Percentiles rank a stretch among this genome's conserved stretches.
Evolutionary conservation across 768 basidiomycete genomes (phyloP).

Genomic region (Tricholoma sp.): DNA sequence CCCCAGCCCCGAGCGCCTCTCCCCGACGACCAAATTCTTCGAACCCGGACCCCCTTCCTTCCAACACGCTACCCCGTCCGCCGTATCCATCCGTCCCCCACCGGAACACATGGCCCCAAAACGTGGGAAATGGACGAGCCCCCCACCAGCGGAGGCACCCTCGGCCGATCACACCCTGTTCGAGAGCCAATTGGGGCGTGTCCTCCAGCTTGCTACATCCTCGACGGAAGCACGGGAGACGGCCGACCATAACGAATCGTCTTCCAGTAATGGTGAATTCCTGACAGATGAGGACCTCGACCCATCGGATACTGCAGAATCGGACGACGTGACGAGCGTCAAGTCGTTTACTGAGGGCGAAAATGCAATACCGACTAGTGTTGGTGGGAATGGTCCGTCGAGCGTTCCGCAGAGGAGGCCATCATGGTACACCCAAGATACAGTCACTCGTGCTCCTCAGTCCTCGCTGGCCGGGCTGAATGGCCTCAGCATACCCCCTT

Average conservation of each 20-base stretch:
- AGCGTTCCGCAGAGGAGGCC: conserved; percentile 31
- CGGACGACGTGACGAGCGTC: conserved; percentile 68
- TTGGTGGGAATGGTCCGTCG: conserved; percentile 10
- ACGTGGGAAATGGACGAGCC: conserved; percentile 80
- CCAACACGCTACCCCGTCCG: conserved; percentile 22
- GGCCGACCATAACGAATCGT: conserved; percentile 40
- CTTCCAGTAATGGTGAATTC: conserved; percentile 60
- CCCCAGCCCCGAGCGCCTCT: conserved; percentile 40
- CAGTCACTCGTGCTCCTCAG: conserved; percentile 19
- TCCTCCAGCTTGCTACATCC: conserved; percentile 65
- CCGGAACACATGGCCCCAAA: conserved; percentile 81
- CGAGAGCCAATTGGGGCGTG: conserved; percentile 60
- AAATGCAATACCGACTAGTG: conserved; percentile 7
- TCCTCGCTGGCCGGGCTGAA: conserved; percentile 8
- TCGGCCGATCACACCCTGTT: conserved; percentile 61
- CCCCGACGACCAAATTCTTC: conserved; percentile 49
- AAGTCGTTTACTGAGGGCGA: conserved; percentile 53
- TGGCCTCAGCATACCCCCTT: not conserved
- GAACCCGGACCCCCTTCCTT: conserved; percentile 31
- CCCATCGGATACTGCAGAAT: conserved; percentile 54
- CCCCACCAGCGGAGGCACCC: conserved; percentile 74
- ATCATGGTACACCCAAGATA: conserved; percentile 41
- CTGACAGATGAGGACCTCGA: conserved; percentile 69
- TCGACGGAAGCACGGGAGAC: conserved; percentile 55
- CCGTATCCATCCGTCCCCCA: conserved; percentile 38